A percentile compares a stretch with the other conserved stretches of the same genome.
Evolutionary conservation across 2,329 filamentous ascomycete species (phyloP).

Genomic region (Geoglossum cookeanum): DNA sequence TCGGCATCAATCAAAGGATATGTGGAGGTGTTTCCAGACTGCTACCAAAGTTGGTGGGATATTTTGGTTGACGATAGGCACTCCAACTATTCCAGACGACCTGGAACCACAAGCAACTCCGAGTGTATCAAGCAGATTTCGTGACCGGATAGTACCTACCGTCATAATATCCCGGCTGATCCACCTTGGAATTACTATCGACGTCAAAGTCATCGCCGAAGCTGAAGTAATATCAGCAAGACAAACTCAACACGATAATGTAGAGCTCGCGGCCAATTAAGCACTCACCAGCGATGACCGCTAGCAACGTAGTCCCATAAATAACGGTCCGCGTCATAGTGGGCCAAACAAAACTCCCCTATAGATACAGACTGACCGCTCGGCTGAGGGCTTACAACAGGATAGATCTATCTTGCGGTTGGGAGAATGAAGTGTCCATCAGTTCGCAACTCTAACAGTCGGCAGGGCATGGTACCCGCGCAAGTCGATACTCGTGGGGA

Average conservation of each 20-base stretch:
- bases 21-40: not conserved
- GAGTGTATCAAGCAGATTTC: not conserved
- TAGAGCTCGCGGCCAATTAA: constrained; percentile 4
- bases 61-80: no score
- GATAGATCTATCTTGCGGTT: no score
- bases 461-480: not conserved
- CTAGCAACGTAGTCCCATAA: constrained; percentile 23
- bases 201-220: constrained; percentile 49
- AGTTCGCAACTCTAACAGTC: not conserved
- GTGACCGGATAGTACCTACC: constrained; percentile 17
- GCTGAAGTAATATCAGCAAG: constrained; percentile 26
- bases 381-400: not conserved
- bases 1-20: not conserved
- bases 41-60: not conserved
- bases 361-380: not conserved
- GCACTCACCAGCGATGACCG: constrained; percentile 26
- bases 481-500: not conserved
- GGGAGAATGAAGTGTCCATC: not conserved
- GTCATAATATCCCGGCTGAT: constrained; percentile 40
- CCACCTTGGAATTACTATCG: constrained; percentile 54
- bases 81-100: no score
- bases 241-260: constrained; percentile 4
- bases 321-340: constrained; percentile 26
- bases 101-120: not conserved
- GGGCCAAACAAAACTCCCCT: not conserved